Evolutionary conservation across 192 early-diverging fungal species (phyloP).

Genomic region (Radiomyces spectabilis): DNA sequence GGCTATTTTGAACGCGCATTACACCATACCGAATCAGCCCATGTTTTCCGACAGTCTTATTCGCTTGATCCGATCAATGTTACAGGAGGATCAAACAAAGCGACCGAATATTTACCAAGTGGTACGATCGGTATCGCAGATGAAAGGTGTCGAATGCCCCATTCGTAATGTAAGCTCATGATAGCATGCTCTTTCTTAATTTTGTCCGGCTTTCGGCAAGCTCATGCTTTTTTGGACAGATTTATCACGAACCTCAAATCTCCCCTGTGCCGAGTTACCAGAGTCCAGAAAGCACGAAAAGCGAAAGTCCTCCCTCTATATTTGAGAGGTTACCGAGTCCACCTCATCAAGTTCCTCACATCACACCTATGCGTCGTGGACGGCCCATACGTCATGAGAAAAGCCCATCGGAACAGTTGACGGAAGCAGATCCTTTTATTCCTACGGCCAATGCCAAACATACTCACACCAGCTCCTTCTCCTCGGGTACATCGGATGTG

Average conservation of each 20-base stretch:
- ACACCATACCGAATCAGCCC: slow-evolving; percentile 70
- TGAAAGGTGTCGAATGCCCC: slow-evolving; percentile 56
- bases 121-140: slow-evolving; percentile 51
- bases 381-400: slow-evolving; percentile 54
- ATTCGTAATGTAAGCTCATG: slow-evolving; percentile 51
- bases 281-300: slow-evolving; percentile 20
- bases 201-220: slow-evolving; percentile 3
- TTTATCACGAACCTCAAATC: slow-evolving; percentile 19
- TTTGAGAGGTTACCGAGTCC: slow-evolving; percentile 24
- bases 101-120: slow-evolving; percentile 81
- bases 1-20: slow-evolving; percentile 84
- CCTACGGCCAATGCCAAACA: neutral
- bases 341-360: slow-evolving; percentile 37
- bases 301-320: slow-evolving; percentile 21
- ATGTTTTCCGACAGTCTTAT: slow-evolving; percentile 50
- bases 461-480: neutral
- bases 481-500: neutral
- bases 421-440: too few relatives aligned
- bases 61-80: slow-evolving; percentile 59
- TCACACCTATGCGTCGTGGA: slow-evolving; percentile 87
- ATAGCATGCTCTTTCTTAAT: too few relatives aligned
- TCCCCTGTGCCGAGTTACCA: neutral
- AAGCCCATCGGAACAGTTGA: neutral
- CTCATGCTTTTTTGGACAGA: slow-evolving; percentile 14
- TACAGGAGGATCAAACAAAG: slow-evolving; percentile 66